Conservation (phyloP, 139 green algal genomes). For the Parachlorella kessleri region DNA sequence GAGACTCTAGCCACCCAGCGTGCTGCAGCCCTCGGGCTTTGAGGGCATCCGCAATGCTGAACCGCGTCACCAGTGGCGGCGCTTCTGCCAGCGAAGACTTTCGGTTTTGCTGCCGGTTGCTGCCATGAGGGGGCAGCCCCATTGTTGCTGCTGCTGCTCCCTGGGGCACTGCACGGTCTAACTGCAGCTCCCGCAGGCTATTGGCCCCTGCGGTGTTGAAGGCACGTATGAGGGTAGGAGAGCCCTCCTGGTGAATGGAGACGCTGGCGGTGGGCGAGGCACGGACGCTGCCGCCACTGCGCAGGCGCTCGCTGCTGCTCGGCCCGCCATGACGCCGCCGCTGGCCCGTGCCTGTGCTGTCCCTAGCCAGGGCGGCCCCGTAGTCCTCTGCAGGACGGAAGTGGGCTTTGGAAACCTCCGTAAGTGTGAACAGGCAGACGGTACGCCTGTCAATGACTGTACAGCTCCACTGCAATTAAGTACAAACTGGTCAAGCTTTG, state of each 20-base stretch:
- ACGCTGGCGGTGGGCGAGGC: conserved; percentile 3
- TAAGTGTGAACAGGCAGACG: too few species aligned
- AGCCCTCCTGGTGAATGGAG: background rate
- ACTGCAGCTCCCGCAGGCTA: background rate
- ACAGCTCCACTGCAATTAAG: too few species aligned
- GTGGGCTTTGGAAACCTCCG: too few species aligned
- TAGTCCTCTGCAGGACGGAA: background rate
- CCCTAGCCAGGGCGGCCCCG: background rate
- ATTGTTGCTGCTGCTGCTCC: too few species aligned
- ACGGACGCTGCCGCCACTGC: conserved; percentile 10
- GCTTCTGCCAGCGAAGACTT: conserved; percentile 3
- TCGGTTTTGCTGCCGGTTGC: background rate
- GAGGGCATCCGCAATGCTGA: conserved; percentile 32
- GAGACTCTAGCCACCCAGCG: background rate
- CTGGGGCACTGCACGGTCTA: conserved; percentile 17
- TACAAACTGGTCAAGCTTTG: too few species aligned
- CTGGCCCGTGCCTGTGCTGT: too few species aligned
- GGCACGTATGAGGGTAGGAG: background rate
- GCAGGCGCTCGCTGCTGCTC: too few species aligned
- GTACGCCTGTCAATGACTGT: too few species aligned
- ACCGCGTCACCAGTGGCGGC: conserved; percentile 1
- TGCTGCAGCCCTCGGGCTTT: background rate
- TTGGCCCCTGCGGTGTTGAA: conserved; percentile 14
- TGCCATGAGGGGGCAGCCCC: too few species aligned
- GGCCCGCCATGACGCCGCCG: too few species aligned